Evolutionary conservation across 345 rosid genomes (phyloP).

Genomic region (Eucalyptus fibrosa): DNA sequence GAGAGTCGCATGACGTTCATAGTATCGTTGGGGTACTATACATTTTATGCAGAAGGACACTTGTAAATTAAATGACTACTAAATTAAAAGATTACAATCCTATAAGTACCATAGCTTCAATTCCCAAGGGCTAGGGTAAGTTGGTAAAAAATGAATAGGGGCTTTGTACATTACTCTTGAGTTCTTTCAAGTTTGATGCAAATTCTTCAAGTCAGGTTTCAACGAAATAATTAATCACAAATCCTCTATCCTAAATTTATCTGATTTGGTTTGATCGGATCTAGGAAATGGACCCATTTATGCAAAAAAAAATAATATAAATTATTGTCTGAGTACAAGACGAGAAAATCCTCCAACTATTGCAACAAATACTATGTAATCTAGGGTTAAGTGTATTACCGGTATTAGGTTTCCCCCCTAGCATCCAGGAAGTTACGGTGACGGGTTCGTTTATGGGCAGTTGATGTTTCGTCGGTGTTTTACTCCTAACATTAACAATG

Average conservation of each 20-base stretch:
- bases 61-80: too few relatives aligned
- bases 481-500: not conserved
- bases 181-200: not conserved
- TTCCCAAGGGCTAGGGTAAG: not conserved
- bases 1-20: not conserved
- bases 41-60: not conserved
- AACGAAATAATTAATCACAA: not conserved
- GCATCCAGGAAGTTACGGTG: not conserved
- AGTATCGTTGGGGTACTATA: not conserved
- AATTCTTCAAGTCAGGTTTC: not conserved
- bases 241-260: not conserved
- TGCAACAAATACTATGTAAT: not conserved
- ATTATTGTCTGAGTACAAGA: not conserved
- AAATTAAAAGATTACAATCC: not conserved
- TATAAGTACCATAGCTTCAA: not conserved
- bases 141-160: not conserved
- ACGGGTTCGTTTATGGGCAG: accelerated
- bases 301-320: not conserved
- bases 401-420: not conserved
- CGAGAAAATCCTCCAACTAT: not conserved
- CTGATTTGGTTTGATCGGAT: not conserved
- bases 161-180: not conserved
- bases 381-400: not conserved
- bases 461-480: not conserved
- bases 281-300: not conserved